A percentile compares a stretch with the other conserved stretches of the same genome.
These are phyloP conservation scores for Quambalaria eucalypti DNA, from an alignment of 1,284 basidiomycete species.

Conservation along the genomic window DNA sequence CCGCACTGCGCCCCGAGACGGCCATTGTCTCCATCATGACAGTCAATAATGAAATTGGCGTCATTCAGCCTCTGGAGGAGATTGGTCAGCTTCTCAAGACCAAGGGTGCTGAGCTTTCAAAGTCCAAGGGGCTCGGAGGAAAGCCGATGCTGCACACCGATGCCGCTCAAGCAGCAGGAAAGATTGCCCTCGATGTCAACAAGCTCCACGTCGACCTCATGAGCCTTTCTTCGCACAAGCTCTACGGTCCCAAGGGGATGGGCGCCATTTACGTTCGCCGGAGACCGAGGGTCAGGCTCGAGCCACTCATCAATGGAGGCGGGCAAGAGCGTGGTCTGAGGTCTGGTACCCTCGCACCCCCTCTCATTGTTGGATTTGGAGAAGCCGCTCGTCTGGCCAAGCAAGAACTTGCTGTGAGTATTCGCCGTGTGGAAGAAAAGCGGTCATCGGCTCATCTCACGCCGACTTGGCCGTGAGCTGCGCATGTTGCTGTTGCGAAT, in stretches of 20 bases:
- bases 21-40: constrained; percentile 91
- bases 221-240: constrained; percentile 93
- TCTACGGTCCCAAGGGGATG: constrained; percentile 96
- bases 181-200: constrained; percentile 64
- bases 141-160: constrained; percentile 89
- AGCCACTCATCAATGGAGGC: constrained; percentile 90
- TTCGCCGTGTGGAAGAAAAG: no score
- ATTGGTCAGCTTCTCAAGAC: constrained; percentile 69
- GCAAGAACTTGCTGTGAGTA: constrained; percentile 80
- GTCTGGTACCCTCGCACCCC: constrained; percentile 85
- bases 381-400: constrained; percentile 88
- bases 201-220: constrained; percentile 90
- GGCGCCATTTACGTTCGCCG: constrained; percentile 90
- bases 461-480: no score
- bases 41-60: constrained; percentile 98
- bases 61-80: constrained; percentile 93
- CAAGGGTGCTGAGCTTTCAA: constrained; percentile 58
- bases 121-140: constrained; percentile 47
- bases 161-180: constrained; percentile 85
- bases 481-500: no score
- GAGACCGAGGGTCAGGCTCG: constrained; percentile 82
- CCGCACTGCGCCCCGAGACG: constrained; percentile 71
- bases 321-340: constrained; percentile 94
- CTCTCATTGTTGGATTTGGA: constrained; percentile 82
- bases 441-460: no score